Evolutionary conservation across 2,329 filamentous ascomycete genomes (phyloP), one percentile per base, ranked within the genome.

Genomic region (Hortaea werneckii): DNA sequence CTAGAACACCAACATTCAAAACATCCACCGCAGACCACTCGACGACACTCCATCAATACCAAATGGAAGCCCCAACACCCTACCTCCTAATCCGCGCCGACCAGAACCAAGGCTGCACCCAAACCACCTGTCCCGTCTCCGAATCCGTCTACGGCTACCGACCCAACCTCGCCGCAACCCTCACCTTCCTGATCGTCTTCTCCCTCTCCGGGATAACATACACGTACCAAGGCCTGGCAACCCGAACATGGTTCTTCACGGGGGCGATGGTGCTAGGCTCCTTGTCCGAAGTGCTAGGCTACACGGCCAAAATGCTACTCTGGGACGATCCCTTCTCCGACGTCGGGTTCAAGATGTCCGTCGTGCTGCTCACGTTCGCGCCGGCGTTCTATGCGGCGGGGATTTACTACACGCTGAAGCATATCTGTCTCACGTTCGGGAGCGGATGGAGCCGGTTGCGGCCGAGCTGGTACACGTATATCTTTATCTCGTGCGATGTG

Each of bases 401-500:
- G 5, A 69, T 73, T 40, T 73, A 71, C 43, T 63, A 72, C 30
- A 67, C 57, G 2, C 50, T 65, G 11, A 54, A 58, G 26, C 58
- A 58, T 4, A 48, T 53, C 29, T 51, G 50, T 44, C 48, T 71
- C 2, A 66, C 64, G 51, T 70, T 69, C 40, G 67, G 67, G 26
- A n/a, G 54, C 2, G 42, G 38, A 42, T 55, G 60, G 45, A 54
- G 50, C 29, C 52, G 59, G 6, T 51, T 63, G 1, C 44, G 50
- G 8, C 60, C 61, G 1, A 46, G 44, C 5, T 46, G 46, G 30
- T 62, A 62, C 70, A 78, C 77, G 8, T 72, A 72, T 59, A 71
- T 80, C 49, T 82, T 82, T 62, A 75, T 81, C 51, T 57, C 65
- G n/a, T 77, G 74, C 54, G 79, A 82, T 52, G 52, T 80, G 37